Evolutionary conservation across 805 yeast species (phyloP), one percentile per base, ranked within the genome.

Genomic region (Candida tallmaniae): DNA sequence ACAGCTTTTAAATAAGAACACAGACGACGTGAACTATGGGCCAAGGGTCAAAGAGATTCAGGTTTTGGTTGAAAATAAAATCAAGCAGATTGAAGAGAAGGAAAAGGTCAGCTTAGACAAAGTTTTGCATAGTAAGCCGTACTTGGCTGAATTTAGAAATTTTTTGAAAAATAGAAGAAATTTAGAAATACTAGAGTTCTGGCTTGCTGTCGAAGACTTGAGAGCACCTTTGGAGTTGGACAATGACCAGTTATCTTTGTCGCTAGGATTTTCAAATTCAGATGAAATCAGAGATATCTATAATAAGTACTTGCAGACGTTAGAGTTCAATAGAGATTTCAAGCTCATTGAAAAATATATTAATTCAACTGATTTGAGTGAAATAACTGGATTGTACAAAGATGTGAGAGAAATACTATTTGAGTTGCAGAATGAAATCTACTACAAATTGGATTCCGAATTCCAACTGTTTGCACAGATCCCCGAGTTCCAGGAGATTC

Each of bases 171-270:
- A 41, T 14, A 38, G 35, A 11, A 38, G 41, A 12, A 39, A 48
- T 17, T 22, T 19, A 6, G 28, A 41, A 0, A 50, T 78, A 19
- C 48, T 86, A 4, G 79, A 78, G 28, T 78, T 76, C 40, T 83
- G 88, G 86, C 52, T 73, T 4, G 70, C 74, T 2, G 80, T 86
- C 2, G 83, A 85, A 40, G 65, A 73, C 0, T 69, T 85, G 24
- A 76, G 78, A 46, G 83, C 83, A 31, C 95, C 96, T 0, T 54
- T 88, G 12, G 85, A 79, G 41, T 24, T 40, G 10, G 50, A 51
- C 28, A 51, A 47, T 15, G 51, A 54, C 31, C 56, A 45, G 24
- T 51, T 71, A 39, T 48, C 65, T 1, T 40, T 68, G 4, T 60
- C 65, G 2, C 46, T 63, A 10, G 75, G 69, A 36, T 58, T 70